These are phyloP conservation scores for Fusarium anguioides DNA, from an alignment of 2,329 filamentous ascomycete species.

Conservation along the genomic window DNA sequence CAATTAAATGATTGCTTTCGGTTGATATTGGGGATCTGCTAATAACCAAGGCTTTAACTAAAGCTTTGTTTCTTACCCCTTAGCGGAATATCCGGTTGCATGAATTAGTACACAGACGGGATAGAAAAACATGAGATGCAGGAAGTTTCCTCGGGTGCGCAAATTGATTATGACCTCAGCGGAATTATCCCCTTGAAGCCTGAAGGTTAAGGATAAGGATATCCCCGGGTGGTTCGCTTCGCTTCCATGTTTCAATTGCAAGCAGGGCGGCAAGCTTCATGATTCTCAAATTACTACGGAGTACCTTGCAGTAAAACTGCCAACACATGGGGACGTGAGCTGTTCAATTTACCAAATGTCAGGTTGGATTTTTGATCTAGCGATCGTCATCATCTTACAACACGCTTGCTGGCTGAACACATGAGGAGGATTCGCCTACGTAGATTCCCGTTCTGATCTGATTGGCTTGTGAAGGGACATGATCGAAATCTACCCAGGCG, in stretches of 20 bases:
- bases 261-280: background rate
- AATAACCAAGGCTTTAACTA: background rate
- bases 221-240: constrained; percentile 10
- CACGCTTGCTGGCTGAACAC: constrained; percentile 1
- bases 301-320: constrained; percentile 1
- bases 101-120: background rate
- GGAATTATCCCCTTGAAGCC: constrained; percentile 9
- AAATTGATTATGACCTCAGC: constrained; percentile 10
- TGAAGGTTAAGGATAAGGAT: too few species aligned
- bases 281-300: background rate
- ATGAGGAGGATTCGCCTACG: constrained; percentile 9
- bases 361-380: constrained; percentile 15
- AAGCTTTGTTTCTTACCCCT: background rate
- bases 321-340: constrained; percentile 14
- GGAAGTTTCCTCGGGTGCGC: background rate
- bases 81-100: background rate
- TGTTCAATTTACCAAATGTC: constrained; percentile 13
- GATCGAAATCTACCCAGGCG: constrained; percentile 23
- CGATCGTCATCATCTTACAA: constrained; percentile 17
- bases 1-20: constrained; percentile 1
- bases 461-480: constrained; percentile 20
- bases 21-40: background rate
- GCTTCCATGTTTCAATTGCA: constrained; percentile 25
- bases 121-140: constrained; percentile 3
- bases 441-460: constrained; percentile 4